Base-by-base conservation (phyloP, 805 yeast genomes). In the Myxozyma monticola region DNA sequence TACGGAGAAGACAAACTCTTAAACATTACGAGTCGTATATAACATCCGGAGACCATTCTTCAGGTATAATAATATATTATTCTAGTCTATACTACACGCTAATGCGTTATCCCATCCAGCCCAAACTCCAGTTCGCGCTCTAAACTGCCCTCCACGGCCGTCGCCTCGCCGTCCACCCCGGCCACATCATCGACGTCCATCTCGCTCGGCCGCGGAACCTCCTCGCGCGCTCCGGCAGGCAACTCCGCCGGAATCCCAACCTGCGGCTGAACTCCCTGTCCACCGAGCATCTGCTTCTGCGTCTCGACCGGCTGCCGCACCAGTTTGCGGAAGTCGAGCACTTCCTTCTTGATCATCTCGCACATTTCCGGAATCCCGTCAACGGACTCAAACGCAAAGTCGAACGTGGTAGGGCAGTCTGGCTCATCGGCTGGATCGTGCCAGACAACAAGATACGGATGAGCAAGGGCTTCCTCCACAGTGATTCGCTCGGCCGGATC, bases 341-440 rank as follows among this genome's bases (percentile, higher is more conserved):
- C 96, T 65, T 90, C 96, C 29, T 86, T 83, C 36, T 86, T 69
- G 34, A 90, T 86, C 81, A 88, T 80, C 58, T 78, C 74, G 61
- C 78, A 82, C 86, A 90, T 84, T 9, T 77, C 71, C 10, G 79
- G 84, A 65, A 88, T 75, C 57, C 88, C 96, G 59, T 87, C 88
- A 15, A 84, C 84, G 14, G 78, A 83, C 72, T 90, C 97, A 67
- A 90, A 90, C 4, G 86, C 75, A 66, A 90, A 90, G 64, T 90
- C 96, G 66, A 90, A 90, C 61, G 85, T 85, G 1, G 79, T 75
- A 39, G 80, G 79, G 66, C 96, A 88, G 42, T 77, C 83, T 6
- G 74, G 74, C 69, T 93, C 98, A 65, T 93, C 98, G 26, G 79
- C 77, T 4, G 96, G 93, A 68, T 89, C 96, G 65, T 88, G 97